Evolutionary conservation across 345 rosid species (phyloP).

Genomic region (Eucalyptus cloeziana): DNA sequence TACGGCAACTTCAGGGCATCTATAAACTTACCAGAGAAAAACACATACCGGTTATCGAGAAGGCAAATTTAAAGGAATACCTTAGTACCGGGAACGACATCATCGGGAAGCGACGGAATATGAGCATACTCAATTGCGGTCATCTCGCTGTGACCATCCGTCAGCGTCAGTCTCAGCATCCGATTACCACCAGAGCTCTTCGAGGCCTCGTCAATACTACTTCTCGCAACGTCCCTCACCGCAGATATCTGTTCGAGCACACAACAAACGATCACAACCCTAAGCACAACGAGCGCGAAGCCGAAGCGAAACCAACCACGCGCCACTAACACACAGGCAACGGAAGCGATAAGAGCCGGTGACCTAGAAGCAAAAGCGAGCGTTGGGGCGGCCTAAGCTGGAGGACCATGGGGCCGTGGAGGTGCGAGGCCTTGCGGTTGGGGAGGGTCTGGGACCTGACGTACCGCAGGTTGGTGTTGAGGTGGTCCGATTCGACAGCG

Average conservation of each 20-base stretch:
- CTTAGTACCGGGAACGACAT: constrained; percentile 82
- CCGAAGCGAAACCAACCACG: not conserved
- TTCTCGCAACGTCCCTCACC: constrained; percentile 56
- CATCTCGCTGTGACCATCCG: constrained; percentile 68
- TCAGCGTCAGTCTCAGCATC: constrained; percentile 36
- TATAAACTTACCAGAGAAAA: not conserved
- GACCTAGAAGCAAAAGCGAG: not conserved
- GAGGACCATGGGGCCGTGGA: constrained; percentile 70
- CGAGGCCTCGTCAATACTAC: constrained; percentile 42
- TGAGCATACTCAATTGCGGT: constrained; percentile 61
- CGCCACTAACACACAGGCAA: not conserved
- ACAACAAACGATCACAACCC: not conserved
- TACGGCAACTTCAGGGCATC: not conserved
- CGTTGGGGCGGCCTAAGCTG: constrained; percentile 24
- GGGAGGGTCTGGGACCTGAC: constrained; percentile 60
- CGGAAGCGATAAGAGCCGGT: not conserved
- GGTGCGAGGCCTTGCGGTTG: constrained; percentile 37
- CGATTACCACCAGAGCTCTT: constrained; percentile 36
- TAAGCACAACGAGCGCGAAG: not conserved
- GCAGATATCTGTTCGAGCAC: constrained; percentile 29
- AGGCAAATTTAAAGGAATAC: constrained; percentile 12
- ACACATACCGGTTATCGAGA: not conserved
- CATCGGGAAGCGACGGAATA: constrained; percentile 33
- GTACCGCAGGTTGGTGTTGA: constrained; percentile 51
- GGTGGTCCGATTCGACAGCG: constrained; percentile 55